A percentile compares a stretch with the other conserved stretches of the same genome.
Conservation (phyloP, 192 early-diverging fungal species). For the Neocallimastix lanati region DNA sequence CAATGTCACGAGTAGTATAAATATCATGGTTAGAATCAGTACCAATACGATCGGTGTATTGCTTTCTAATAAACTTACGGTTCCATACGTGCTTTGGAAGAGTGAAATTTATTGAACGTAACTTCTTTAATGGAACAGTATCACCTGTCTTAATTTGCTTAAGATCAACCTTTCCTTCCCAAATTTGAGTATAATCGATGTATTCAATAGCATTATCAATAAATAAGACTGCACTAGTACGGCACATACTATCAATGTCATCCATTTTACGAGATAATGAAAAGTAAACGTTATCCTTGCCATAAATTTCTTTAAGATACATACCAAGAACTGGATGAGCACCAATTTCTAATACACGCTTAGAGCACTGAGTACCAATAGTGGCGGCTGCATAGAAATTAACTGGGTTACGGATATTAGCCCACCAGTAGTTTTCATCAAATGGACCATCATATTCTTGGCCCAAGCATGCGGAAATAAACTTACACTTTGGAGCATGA, state of each 20-base stretch:
- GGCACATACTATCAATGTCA: neutral
- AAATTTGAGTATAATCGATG: neutral
- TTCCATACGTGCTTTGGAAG: neutral
- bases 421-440: neutral
- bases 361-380: neutral
- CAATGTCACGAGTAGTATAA: neutral
- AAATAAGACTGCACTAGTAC: neutral
- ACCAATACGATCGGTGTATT: neutral
- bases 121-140: neutral
- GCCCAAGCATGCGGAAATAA: neutral
- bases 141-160: neutral
- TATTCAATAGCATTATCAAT: neutral
- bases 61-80: neutral
- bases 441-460: neutral
- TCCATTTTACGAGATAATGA: neutral
- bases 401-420: neutral
- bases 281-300: neutral
- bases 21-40: neutral
- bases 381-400: neutral
- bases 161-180: neutral
- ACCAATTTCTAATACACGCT: neutral
- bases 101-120: neutral
- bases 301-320: neutral
- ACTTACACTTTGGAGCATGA: neutral
- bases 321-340: neutral